Percentiles rank a stretch among this genome's conserved stretches.
phyloP scores from a whole-genome alignment of 805 yeast genomes.

The Candida parachauliodes region DNA sequence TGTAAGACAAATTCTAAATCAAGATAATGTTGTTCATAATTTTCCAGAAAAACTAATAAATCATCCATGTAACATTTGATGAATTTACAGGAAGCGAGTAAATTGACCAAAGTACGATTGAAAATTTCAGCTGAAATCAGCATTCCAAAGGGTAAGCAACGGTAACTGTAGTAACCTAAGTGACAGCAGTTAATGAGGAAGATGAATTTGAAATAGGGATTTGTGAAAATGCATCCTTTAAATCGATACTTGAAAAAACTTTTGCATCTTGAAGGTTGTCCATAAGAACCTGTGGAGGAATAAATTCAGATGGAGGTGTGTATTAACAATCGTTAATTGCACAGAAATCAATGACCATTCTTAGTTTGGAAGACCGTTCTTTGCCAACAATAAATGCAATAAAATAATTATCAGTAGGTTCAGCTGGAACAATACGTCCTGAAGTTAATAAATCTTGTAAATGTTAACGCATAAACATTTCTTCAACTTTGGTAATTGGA shows the following conservation, averaged over 20 bases:
- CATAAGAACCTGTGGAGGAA: too few relatives aligned
- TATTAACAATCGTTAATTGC: too few relatives aligned
- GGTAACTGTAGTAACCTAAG: background rate
- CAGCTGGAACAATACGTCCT: too few relatives aligned
- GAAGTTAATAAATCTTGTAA: too few relatives aligned
- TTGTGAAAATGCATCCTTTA: background rate
- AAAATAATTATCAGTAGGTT: too few relatives aligned
- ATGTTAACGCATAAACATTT: too few relatives aligned
- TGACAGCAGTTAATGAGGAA: background rate
- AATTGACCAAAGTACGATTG: background rate
- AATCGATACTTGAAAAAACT: background rate
- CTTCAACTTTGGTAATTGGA: too few relatives aligned
- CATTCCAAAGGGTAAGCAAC: background rate
- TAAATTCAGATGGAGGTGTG: too few relatives aligned
- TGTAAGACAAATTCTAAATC: background rate
- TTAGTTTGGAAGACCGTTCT: too few relatives aligned
- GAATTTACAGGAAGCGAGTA: background rate
- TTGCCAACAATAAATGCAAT: too few relatives aligned
- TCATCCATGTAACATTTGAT: background rate
- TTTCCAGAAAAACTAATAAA: slow-evolving; percentile 1
- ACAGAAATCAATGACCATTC: too few relatives aligned
- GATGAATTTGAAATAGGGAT: background rate
- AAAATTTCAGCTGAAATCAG: background rate
- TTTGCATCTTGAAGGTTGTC: too few relatives aligned
- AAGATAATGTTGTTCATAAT: slow-evolving; percentile 1